Base-by-base conservation (phyloP, 345 rosid genomes). In the Sonneratia alba region DNA sequence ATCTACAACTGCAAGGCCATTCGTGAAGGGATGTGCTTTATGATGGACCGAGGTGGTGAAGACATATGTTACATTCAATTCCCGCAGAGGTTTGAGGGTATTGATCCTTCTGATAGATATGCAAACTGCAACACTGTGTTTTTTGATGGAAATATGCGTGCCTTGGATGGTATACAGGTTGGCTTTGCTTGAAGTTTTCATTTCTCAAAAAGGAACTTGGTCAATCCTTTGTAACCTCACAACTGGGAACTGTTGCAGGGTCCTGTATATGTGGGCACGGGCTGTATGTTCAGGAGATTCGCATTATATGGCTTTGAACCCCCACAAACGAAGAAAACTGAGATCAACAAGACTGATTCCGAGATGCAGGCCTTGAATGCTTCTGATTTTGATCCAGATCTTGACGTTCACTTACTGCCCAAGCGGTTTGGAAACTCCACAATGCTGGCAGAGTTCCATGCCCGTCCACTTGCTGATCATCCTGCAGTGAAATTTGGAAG, bases 11-110 rank as follows among this genome's bases (percentile, higher is more conserved):
- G 94, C 76, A 87, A 83, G 76, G 97, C 99, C 67, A 27, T 95
- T 32, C 83, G 97, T 3, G 99, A 95, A 81, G 99, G 99, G 57
- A 92, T 95, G 97, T 92, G 97, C 73, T 92, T 95, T 71, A 89
- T 95, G 99, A 85, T 95, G 99, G 99, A 95, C 55, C 76, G 87
- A 76, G 97, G 93, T 0, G 99, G 99, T 0, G 99, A 95, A 77
- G 80, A 77, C 67, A 90, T 95, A 43, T 92, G 97, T 78, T 90
- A 90, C 81, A 92, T 95, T 78, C 97, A 95, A 45, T 95, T 90
- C 84, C 99, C 97, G 7, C 97, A 95, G 73, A 81, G 97, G 82
- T 92, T 95, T 37, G 99, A 95, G 84, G 97, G 99, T 81, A 92
- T 95, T 6, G 99, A 95, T 80, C 97, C 96, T 73, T 89, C 96